Percentiles rank a stretch among this genome's conserved stretches.
phyloP scores from a whole-genome alignment of 1,284 basidiomycete genomes.

The Fomitopsis betulina region DNA sequence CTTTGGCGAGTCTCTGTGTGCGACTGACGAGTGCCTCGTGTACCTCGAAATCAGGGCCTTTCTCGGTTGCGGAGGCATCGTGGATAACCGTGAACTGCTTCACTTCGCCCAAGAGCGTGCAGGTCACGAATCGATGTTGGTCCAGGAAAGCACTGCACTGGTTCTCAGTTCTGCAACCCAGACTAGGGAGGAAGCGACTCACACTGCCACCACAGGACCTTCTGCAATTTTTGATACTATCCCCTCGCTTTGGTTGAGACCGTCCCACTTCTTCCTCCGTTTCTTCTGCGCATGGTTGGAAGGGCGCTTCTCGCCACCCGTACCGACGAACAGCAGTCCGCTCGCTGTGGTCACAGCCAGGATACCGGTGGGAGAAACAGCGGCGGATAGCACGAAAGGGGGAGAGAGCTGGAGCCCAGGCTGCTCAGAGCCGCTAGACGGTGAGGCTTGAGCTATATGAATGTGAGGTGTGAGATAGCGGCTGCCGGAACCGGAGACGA shows the following conservation, averaged over 20 bases:
- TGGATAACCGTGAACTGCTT: conserved; percentile 32
- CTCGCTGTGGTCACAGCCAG: conserved; percentile 72
- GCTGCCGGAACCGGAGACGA: neutral
- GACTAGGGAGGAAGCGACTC: conserved; percentile 15
- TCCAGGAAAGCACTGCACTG: neutral
- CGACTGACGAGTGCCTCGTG: conserved; percentile 41
- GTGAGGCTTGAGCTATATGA: conserved; percentile 37
- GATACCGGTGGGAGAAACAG: conserved; percentile 51
- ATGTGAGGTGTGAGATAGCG: neutral
- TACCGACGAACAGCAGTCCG: conserved; percentile 64
- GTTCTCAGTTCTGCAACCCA: neutral
- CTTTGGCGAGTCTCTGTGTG: conserved; percentile 45
- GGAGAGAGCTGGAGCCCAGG: conserved; percentile 43
- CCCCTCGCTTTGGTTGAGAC: conserved; percentile 47
- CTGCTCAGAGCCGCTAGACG: conserved; percentile 37
- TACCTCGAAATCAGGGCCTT: conserved; percentile 27
- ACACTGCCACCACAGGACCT: conserved; percentile 70
- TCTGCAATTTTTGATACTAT: conserved; percentile 50
- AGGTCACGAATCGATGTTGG: conserved; percentile 3
- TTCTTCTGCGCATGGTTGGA: conserved; percentile 39
- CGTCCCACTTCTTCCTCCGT: conserved; percentile 66
- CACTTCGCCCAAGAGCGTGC: conserved; percentile 48
- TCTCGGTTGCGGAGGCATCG: conserved; percentile 36
- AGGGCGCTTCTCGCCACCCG: conserved; percentile 54
- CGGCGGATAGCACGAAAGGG: conserved; percentile 62